Evolutionary conservation across 1,284 basidiomycete species (phyloP).

Genomic region (Heterobasidion occidentale): DNA sequence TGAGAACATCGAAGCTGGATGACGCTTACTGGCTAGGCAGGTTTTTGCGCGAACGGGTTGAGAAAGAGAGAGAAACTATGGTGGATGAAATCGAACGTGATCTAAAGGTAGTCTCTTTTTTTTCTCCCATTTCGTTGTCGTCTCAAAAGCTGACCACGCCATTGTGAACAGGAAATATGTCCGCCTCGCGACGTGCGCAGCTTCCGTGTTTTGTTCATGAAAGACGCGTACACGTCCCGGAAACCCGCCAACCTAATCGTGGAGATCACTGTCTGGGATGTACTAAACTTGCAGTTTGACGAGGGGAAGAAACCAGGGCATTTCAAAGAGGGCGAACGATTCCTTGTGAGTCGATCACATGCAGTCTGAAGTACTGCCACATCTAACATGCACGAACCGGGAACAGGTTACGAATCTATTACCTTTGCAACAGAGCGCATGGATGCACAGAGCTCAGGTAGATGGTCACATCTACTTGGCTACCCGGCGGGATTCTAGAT

Average conservation of each 20-base stretch:
- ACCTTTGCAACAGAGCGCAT: slow-evolving; percentile 52
- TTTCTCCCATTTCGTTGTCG: not conserved
- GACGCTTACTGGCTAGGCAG: slow-evolving; percentile 61
- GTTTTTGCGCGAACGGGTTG: slow-evolving; percentile 43
- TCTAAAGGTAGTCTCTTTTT: slow-evolving; percentile 39
- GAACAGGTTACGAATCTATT: slow-evolving; percentile 53
- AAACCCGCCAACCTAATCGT: slow-evolving; percentile 50
- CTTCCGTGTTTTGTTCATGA: slow-evolving; percentile 73
- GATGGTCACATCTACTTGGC: slow-evolving; percentile 55
- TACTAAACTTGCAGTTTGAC: slow-evolving; percentile 39
- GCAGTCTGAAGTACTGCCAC: not conserved
- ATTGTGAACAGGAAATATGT: slow-evolving; percentile 43
- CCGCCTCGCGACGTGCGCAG: slow-evolving; percentile 74
- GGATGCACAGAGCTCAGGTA: slow-evolving; percentile 44
- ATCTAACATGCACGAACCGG: not conserved
- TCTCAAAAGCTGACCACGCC: not conserved
- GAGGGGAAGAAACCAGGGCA: slow-evolving; percentile 45
- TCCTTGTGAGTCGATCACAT: slow-evolving; percentile 43
- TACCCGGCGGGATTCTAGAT: slow-evolving; percentile 45
- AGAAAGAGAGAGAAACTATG: slow-evolving; percentile 41
- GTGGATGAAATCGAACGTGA: slow-evolving; percentile 62
- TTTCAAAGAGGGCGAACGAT: slow-evolving; percentile 63
- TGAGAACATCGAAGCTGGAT: slow-evolving; percentile 26
- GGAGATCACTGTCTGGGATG: slow-evolving; percentile 84
- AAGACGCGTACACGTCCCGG: slow-evolving; percentile 56